phyloP scores from a whole-genome alignment of 1,284 basidiomycete genomes.

The Rhodotorula sp. region DNA sequence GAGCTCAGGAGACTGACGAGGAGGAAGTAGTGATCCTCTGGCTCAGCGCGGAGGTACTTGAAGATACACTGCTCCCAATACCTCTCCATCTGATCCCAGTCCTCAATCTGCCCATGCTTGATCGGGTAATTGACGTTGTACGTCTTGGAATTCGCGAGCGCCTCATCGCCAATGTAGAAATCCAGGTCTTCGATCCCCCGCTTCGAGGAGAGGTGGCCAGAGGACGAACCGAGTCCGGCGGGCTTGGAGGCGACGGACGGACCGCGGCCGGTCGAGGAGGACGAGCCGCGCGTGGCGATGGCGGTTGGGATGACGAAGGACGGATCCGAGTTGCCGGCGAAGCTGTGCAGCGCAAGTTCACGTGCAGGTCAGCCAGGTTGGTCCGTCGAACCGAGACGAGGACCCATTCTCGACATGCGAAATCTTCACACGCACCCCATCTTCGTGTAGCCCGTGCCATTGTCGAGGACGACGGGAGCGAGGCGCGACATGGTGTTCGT shows the following conservation, averaged over 20 bases:
- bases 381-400: not conserved
- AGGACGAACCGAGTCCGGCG: constrained; percentile 44
- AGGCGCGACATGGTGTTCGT: constrained; percentile 23
- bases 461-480: constrained; percentile 75
- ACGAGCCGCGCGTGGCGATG: constrained; percentile 69
- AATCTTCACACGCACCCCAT: constrained; percentile 67
- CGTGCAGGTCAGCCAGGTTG: constrained; percentile 2
- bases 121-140: constrained; percentile 97
- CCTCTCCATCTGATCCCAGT: constrained; percentile 99
- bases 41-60: constrained; percentile 97
- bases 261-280: constrained; percentile 55
- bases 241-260: constrained; percentile 80
- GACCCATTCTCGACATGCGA: not conserved
- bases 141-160: constrained; percentile 83
- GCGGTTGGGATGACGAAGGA: constrained; percentile 98
- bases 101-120: constrained; percentile 96
- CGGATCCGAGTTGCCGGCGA: constrained; percentile 97
- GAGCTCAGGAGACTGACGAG: constrained; percentile 61
- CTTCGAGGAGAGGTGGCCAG: constrained; percentile 79
- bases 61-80: constrained; percentile 99
- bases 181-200: constrained; percentile 98
- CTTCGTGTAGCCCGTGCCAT: constrained; percentile 97
- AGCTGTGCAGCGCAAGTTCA: constrained; percentile 56
- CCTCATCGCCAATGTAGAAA: constrained; percentile 99
- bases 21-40: constrained; percentile 98